Base-by-base conservation (phyloP, 805 yeast species). In the Alloascoidea africana region DNA sequence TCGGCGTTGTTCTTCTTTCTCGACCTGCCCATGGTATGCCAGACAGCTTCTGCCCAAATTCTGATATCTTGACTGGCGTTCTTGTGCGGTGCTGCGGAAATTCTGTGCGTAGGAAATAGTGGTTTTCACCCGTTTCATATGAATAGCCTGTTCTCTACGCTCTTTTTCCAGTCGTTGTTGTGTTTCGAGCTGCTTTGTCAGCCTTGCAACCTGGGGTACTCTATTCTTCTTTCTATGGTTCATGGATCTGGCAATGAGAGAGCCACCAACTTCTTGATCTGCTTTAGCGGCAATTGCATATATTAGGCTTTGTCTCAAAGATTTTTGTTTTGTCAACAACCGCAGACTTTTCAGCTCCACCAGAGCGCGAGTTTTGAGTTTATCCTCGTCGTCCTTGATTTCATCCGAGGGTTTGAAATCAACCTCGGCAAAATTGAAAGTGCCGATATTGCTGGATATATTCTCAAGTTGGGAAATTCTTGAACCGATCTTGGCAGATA, bases 231-330 rank as follows among this genome's bases (percentile, higher is more conserved):
- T 73, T 46, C 83, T 80, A 1, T 96, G 86, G 47, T 83, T 84
- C 49, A 82, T 83, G 11, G 96, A 93, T 55, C 86, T 85, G 3
- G 87, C 76, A 23, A 23, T 23, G 27, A 86, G 61, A 2, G 89
- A 71, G 51, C 76, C 75, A 57, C 86, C 82, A 50, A 83, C 85
- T 70, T 84, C 83, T 27, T 78, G 60, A 42, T 75, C 73, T 4
- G 85, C 69, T 23, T 8, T 23, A 23, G 8, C n/a, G 8, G 30
- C 30, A 8, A 23, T 8, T 8, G 8, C n/a, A 8, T 23, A n/a
- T 32, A 86, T 56, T 3, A 89, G 52, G 42, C 78, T 80, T 1
- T 96, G 96, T 41, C 93, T 67, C 27, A 85, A 58, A 8, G 89
- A 85, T 46, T 80, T 81, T 50, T 86, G 94, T 36, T 70, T 63